These are phyloP conservation scores for Russula olivacea DNA, from an alignment of 768 basidiomycete genomes.

Conservation along the genomic window DNA sequence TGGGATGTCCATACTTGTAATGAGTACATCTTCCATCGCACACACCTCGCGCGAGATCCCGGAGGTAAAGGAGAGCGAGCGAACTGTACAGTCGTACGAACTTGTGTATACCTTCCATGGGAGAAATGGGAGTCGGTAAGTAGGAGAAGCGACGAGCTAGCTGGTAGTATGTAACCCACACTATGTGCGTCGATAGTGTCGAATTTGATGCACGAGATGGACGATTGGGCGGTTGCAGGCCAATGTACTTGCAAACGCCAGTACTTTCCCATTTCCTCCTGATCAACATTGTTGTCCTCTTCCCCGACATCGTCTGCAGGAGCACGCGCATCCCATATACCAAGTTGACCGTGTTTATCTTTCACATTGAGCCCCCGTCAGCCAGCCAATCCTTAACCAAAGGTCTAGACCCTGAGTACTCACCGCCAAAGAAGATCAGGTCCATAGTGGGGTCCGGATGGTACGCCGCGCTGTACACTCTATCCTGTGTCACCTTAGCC, in stretches of 20 bases:
- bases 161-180: conserved; percentile 37
- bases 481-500: conserved; percentile 72
- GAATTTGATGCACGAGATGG: conserved; percentile 71
- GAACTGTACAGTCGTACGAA: conserved; percentile 76
- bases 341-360: conserved; percentile 82
- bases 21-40: conserved; percentile 52
- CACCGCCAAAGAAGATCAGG: conserved; percentile 82
- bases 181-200: conserved; percentile 71
- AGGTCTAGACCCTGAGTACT: conserved; percentile 7
- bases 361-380: not conserved
- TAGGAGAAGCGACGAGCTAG: not conserved
- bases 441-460: conserved; percentile 78
- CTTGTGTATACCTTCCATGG: conserved; percentile 62
- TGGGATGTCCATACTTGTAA: conserved; percentile 65
- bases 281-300: conserved; percentile 53
- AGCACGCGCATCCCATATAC: conserved; percentile 83
- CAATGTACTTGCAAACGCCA: conserved; percentile 80
- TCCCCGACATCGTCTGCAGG: conserved; percentile 57
- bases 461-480: conserved; percentile 73
- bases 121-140: not conserved
- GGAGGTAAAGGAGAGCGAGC: conserved; percentile 64
- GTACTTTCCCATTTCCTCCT: conserved; percentile 62
- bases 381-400: not conserved
- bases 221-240: conserved; percentile 75
- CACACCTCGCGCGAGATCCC: conserved; percentile 68